Percentiles rank a stretch among this genome's conserved stretches.
Conservation (phyloP, 2,329 filamentous ascomycete genomes). For the Aureobasidium sp. region DNA sequence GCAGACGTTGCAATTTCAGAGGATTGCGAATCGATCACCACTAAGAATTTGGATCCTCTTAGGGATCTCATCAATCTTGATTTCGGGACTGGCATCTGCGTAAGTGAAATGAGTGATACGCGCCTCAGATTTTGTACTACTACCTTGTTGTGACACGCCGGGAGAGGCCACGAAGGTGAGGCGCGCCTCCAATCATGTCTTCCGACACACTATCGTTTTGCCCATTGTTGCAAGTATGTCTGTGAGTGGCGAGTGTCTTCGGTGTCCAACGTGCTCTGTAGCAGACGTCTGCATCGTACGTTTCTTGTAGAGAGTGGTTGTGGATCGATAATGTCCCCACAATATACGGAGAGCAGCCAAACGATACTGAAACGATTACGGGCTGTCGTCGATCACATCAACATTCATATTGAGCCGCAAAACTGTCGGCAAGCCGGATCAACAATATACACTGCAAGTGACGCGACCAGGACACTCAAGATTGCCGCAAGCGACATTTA, state of each 20-base stretch:
- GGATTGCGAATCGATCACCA: background rate
- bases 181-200: background rate
- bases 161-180: background rate
- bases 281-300: background rate
- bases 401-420: background rate
- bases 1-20: background rate
- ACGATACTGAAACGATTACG: conserved; percentile 10
- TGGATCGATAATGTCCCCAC: background rate
- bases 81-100: background rate
- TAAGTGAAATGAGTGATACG: background rate
- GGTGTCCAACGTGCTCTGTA: background rate
- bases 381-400: conserved; percentile 3
- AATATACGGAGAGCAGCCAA: background rate
- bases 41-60: background rate
- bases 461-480: background rate
- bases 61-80: background rate
- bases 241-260: background rate
- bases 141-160: background rate
- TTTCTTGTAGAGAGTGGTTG: background rate
- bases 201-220: background rate
- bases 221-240: background rate
- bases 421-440: background rate
- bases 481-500: conserved; percentile 5
- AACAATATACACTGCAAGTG: background rate
- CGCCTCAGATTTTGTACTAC: background rate